Evolutionary conservation across 768 basidiomycete species (phyloP).

Genomic region (Lepiota venenata): DNA sequence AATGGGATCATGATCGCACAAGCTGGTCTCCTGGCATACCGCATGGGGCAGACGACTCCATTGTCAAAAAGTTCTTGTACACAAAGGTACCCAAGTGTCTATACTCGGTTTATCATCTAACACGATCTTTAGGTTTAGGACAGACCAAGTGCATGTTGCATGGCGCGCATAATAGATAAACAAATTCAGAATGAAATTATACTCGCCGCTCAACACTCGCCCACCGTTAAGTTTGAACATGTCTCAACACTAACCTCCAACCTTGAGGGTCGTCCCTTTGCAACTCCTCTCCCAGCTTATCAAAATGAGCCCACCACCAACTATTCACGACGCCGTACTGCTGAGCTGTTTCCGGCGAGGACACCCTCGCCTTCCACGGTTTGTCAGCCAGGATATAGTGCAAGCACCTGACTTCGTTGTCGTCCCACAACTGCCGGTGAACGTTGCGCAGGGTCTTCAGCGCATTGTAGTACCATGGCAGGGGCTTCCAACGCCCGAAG

Average conservation of each 20-base stretch:
- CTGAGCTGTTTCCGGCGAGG: constrained; percentile 27
- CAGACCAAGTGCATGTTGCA: constrained; percentile 88
- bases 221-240: constrained; percentile 25
- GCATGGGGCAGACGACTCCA: constrained; percentile 85
- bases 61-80: constrained; percentile 84
- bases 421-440: constrained; percentile 78
- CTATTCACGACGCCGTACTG: constrained; percentile 50
- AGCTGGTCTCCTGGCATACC: constrained; percentile 85
- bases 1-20: constrained; percentile 99
- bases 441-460: constrained; percentile 78
- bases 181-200: neutral
- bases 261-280: constrained; percentile 38
- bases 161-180: constrained; percentile 63
- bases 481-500: constrained; percentile 69
- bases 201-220: neutral
- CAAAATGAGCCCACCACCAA: constrained; percentile 84
- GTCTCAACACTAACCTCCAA: constrained; percentile 47
- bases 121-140: constrained; percentile 72
- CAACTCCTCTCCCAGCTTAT: constrained; percentile 42
- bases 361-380: constrained; percentile 68
- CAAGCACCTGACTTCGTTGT: constrained; percentile 80
- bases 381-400: constrained; percentile 89
- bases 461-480: constrained; percentile 90
- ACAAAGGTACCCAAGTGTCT: constrained; percentile 60
- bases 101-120: constrained; percentile 1